phyloP scores from a whole-genome alignment of 1,284 basidiomycete genomes.

The Agaricales sp. region DNA sequence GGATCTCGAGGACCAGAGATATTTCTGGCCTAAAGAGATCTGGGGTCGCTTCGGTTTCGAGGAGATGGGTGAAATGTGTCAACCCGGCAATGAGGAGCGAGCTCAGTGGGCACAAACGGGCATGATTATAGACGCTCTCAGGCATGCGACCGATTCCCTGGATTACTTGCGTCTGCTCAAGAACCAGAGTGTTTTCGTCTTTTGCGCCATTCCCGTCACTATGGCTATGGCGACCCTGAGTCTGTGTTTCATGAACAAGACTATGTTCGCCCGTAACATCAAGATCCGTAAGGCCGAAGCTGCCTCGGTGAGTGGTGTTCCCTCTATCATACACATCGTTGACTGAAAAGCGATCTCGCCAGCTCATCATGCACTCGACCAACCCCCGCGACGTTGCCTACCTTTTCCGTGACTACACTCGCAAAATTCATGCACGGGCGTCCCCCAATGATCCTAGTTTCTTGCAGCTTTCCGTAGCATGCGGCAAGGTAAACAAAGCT shows the following conservation, averaged over 20 bases:
- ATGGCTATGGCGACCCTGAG: slow-evolving; percentile 97
- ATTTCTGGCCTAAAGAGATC: slow-evolving; percentile 94
- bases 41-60: slow-evolving; percentile 76
- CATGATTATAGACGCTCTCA: slow-evolving; percentile 86
- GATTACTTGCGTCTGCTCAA: slow-evolving; percentile 86
- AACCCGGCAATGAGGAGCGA: slow-evolving; percentile 40
- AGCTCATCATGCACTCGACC: slow-evolving; percentile 86
- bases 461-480: slow-evolving; percentile 70
- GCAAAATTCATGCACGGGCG: slow-evolving; percentile 77
- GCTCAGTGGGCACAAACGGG: slow-evolving; percentile 77
- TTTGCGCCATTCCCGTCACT: slow-evolving; percentile 89
- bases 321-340: slow-evolving; percentile 4
- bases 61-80: slow-evolving; percentile 55
- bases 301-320: slow-evolving; percentile 64
- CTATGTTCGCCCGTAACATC: slow-evolving; percentile 85
- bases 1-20: slow-evolving; percentile 78
- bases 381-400: slow-evolving; percentile 90
- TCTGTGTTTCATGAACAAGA: slow-evolving; percentile 87
- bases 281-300: slow-evolving; percentile 95
- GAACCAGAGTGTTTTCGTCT: slow-evolving; percentile 93
- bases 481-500: slow-evolving; percentile 51
- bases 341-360: slow-evolving; percentile 1
- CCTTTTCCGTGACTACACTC: slow-evolving; percentile 79
- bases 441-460: slow-evolving; percentile 82
- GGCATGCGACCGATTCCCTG: slow-evolving; percentile 78